These are phyloP conservation scores for Trametes maxima DNA, from an alignment of 768 basidiomycete genomes.

Conservation along the genomic window DNA sequence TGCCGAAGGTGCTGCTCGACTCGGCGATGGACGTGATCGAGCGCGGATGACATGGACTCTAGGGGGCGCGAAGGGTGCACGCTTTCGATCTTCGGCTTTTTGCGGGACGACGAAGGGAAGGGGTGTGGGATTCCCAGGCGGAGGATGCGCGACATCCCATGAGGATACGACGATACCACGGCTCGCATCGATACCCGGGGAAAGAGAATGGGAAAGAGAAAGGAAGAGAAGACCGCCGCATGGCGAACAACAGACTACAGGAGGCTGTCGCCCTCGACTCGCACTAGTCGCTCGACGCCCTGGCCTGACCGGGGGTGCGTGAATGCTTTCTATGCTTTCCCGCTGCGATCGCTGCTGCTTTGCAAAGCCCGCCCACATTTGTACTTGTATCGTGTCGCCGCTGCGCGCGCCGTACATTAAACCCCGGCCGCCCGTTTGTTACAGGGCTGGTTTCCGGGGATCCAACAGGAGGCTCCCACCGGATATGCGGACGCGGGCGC, in stretches of 20 bases:
- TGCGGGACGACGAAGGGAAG: neutral
- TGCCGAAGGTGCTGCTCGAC: slow-evolving; percentile 78
- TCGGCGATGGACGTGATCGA: slow-evolving; percentile 58
- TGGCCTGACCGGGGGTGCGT: neutral
- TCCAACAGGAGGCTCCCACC: neutral
- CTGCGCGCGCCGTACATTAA: neutral
- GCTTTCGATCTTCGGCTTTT: neutral
- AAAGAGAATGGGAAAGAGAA: neutral
- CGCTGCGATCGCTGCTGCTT: neutral
- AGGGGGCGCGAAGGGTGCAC: neutral
- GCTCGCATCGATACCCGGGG: neutral
- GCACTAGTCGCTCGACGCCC: neutral
- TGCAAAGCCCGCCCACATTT: neutral
- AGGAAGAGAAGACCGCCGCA: neutral
- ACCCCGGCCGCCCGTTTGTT: neutral
- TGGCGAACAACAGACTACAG: neutral
- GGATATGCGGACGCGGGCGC: neutral
- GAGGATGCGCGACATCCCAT: neutral
- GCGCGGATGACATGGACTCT: slow-evolving; percentile 25
- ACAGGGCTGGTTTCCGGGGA: neutral
- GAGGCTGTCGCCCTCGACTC: neutral
- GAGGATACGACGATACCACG: neutral
- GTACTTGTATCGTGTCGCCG: neutral
- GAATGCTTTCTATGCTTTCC: neutral
- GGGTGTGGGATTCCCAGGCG: neutral